These are phyloP conservation scores for Fusarium succisae DNA, from an alignment of 2,329 filamentous ascomycete species.

Conservation along the genomic window DNA sequence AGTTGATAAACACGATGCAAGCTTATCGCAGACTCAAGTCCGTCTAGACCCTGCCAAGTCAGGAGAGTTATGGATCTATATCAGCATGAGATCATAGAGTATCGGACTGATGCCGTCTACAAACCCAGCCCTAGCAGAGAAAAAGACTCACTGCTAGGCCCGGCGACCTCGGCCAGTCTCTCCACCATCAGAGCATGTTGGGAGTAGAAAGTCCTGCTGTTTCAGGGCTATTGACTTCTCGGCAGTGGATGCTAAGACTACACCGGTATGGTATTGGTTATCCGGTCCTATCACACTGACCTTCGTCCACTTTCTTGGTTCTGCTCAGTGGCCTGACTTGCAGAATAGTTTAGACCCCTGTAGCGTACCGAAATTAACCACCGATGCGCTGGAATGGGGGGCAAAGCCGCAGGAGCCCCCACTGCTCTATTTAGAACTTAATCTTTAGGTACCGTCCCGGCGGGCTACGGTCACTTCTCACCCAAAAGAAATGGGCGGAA, in stretches of 20 bases:
- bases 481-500: no score
- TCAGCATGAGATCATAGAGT: not conserved
- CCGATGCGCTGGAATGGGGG: not conserved
- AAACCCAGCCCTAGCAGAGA: not conserved
- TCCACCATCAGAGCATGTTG: not conserved
- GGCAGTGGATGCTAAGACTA: not conserved
- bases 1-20: not conserved
- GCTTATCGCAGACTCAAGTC: not conserved
- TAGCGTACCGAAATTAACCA: not conserved
- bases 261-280: not conserved
- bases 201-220: not conserved
- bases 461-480: not conserved
- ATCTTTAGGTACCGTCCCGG: not conserved
- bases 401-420: not conserved
- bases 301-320: not conserved
- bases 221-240: not conserved
- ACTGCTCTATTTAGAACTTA: not conserved
- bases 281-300: not conserved
- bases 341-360: not conserved
- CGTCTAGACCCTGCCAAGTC: not conserved
- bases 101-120: not conserved
- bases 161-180: not conserved
- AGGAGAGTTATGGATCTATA: not conserved
- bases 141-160: not conserved
- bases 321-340: constrained; percentile 7